Conservation (phyloP, 768 basidiomycete species). For the Suillus fuscotomentosus region DNA sequence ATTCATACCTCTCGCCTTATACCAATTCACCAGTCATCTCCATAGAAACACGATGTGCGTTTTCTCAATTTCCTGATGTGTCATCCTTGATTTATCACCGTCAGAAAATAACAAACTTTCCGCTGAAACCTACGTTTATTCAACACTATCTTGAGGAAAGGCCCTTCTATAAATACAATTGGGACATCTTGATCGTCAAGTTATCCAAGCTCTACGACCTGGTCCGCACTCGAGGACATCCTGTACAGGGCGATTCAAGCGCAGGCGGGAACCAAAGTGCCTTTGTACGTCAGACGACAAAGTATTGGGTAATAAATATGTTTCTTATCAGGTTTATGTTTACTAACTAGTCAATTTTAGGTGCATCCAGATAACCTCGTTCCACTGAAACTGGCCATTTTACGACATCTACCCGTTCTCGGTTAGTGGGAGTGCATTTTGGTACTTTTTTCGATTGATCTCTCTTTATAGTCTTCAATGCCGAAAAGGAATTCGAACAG, state of each 20-base stretch:
- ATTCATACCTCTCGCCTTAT: not conserved
- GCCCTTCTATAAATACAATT: conserved; percentile 96
- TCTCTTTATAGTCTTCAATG: conserved; percentile 78
- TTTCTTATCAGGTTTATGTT: conserved; percentile 24
- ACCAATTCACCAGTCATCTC: conserved; percentile 10
- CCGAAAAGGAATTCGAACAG: conserved; percentile 87
- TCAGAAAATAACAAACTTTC: conserved; percentile 89
- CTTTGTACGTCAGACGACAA: conserved; percentile 97
- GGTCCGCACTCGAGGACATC: conserved; percentile 92
- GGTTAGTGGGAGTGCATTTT: conserved; percentile 47
- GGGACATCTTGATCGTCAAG: conserved; percentile 95
- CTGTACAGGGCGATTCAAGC: conserved; percentile 88
- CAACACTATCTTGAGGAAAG: conserved; percentile 91
- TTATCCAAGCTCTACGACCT: conserved; percentile 93
- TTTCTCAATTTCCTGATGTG: not conserved
- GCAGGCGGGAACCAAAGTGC: conserved; percentile 96
- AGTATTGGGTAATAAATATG: conserved; percentile 80
- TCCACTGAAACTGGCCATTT: conserved; percentile 88
- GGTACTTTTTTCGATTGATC: conserved; percentile 3
- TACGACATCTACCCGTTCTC: conserved; percentile 90
- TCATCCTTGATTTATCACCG: conserved; percentile 3
- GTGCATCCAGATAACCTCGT: conserved; percentile 95
- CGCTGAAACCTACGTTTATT: conserved; percentile 85
- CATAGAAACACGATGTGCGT: conserved; percentile 89
- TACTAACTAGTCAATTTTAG: conserved; percentile 33